Evolutionary conservation across 1,284 basidiomycete species (phyloP).

Genomic region (Melampsora americana): DNA sequence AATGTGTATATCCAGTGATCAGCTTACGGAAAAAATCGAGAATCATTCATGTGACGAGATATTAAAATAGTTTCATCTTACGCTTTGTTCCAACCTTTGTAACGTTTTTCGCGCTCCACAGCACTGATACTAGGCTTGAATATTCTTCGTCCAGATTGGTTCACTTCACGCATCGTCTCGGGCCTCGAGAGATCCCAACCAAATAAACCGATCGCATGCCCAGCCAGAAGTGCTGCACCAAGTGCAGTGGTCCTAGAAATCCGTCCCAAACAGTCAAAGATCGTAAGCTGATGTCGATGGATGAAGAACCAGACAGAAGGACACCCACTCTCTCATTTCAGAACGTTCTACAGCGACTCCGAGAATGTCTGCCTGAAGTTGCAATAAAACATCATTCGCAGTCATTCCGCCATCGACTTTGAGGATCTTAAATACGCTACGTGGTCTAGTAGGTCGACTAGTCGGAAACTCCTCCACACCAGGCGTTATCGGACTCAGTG

Average conservation of each 20-base stretch:
- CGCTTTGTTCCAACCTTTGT: constrained; percentile 39
- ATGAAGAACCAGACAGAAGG: neutral
- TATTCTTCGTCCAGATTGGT: constrained; percentile 9
- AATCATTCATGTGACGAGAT: neutral
- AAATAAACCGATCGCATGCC: constrained; percentile 77
- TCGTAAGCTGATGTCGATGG: neutral
- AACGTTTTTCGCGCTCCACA: constrained; percentile 3
- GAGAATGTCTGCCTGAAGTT: constrained; percentile 84
- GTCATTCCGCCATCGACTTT: constrained; percentile 73
- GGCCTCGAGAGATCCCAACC: constrained; percentile 90
- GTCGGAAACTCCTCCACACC: neutral
- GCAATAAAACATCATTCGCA: constrained; percentile 70
- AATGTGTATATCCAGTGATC: neutral
- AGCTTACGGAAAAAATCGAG: neutral
- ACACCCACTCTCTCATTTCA: constrained; percentile 80
- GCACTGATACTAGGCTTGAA: constrained; percentile 8
- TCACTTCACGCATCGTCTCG: constrained; percentile 64
- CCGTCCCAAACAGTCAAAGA: neutral
- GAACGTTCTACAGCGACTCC: constrained; percentile 88
- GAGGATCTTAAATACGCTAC: constrained; percentile 67
- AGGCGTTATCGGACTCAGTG: constrained; percentile 1
- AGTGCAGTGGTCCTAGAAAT: constrained; percentile 77
- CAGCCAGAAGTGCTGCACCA: constrained; percentile 94
- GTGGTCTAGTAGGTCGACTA: neutral
- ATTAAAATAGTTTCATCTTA: neutral